Evolutionary conservation across 805 yeast species (phyloP), one percentile per base, ranked within the genome.

Genomic region (Candida silvicultrix): DNA sequence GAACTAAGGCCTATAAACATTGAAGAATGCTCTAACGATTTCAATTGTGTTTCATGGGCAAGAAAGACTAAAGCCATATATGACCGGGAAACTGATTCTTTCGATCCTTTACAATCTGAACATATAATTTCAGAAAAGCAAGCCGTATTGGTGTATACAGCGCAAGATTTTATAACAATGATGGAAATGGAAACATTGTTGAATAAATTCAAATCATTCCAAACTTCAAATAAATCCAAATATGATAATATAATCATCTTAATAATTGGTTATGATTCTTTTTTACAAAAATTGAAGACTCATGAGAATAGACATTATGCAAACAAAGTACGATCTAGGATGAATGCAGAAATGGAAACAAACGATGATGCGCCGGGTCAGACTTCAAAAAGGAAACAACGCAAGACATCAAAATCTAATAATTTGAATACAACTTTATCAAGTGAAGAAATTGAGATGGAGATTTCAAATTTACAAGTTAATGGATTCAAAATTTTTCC

Each of bases 401-500:
- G 38, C 18, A 12, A 38, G 31, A 22, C 32, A 25, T 6, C 40
- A 38, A 14, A 36, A 19, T 38, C 41, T 25, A 41, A 39, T 38
- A 32, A 48, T 20, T 40, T 37, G 25, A 48, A n/a, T n/a, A n/a
- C 37, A 14, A 48, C 15, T 4, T 20, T 43, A 21, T 15, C 50
- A 18, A 23, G 52, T 15, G 47, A 47, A 14, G 72, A 73, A 37
- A 59, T 75, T 12, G 76, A 72, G 44, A 58, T 62, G 14, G 55
- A 71, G 5, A 48, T 80, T 1, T 60, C 72, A 14, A 68, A 68
- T 34, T 60, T 75, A 9, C 81, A 81, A 58, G 62, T 81, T 7
- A 53, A 66, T 29, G 73, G 74, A 3, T 60, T 77, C 19, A 79
- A 78, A 50, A 58, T 81, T 1, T 79, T 80, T 52, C 75, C 72